These are phyloP conservation scores for Microsporum ferrugineum DNA, from an alignment of 2,329 filamentous ascomycete species.

Conservation along the genomic window DNA sequence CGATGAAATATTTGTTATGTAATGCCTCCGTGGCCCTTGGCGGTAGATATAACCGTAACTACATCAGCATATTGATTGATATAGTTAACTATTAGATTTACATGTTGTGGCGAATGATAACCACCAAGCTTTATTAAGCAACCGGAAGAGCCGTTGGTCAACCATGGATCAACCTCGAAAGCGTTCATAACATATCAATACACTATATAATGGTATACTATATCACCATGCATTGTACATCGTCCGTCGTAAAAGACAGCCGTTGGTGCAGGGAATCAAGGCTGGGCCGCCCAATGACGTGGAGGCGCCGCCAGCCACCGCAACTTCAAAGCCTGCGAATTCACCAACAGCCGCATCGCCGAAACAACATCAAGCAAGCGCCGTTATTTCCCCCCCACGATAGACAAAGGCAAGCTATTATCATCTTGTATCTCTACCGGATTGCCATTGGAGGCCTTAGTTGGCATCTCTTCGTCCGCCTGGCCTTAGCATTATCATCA, in stretches of 20 bases:
- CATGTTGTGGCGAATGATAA: neutral
- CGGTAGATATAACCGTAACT: neutral
- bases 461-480: neutral
- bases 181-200: too few species aligned
- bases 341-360: too few species aligned
- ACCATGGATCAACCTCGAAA: neutral
- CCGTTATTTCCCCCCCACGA: neutral
- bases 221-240: neutral
- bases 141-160: neutral
- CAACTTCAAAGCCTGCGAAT: neutral
- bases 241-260: neutral
- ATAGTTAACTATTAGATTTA: too few species aligned
- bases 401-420: neutral
- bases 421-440: neutral
- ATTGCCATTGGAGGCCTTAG: neutral
- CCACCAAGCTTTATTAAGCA: neutral
- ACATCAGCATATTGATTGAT: neutral
- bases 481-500: neutral
- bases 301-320: constrained; percentile 2
- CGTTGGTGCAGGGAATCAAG: neutral
- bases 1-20: too few species aligned
- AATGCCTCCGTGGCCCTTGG: too few species aligned
- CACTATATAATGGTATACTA: too few species aligned
- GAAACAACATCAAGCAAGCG: neutral
- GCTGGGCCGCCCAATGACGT: constrained; percentile 4